A percentile compares a stretch with the other conserved stretches of the same genome.
phyloP scores from a whole-genome alignment of 257 asterid genomes.

The Jasminum sambac region DNA sequence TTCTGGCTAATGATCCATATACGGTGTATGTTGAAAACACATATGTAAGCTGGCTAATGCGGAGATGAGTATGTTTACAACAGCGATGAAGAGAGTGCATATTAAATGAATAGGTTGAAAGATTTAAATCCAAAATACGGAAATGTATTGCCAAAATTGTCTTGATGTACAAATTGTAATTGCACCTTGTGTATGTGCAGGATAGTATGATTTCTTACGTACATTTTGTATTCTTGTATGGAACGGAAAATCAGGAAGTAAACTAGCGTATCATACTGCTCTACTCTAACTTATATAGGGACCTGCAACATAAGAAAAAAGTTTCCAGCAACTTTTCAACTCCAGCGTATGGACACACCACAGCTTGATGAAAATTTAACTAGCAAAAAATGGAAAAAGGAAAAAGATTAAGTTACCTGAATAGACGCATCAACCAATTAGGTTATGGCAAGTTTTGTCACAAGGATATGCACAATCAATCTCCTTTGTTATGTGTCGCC shows the following conservation, averaged over 20 bases:
- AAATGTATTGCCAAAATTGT: background rate
- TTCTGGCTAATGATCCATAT: too few relatives aligned
- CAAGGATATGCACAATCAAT: constrained; percentile 95
- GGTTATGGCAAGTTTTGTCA: constrained; percentile 66
- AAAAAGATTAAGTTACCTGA: constrained; percentile 1
- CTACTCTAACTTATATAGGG: background rate
- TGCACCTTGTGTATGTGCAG: background rate
- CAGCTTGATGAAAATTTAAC: background rate
- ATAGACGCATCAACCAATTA: constrained; percentile 36
- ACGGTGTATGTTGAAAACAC: too few relatives aligned
- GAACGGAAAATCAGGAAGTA: background rate
- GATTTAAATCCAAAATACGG: background rate
- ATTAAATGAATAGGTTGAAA: background rate
- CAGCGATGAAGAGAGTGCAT: background rate
- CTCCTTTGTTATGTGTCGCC: constrained; percentile 60
- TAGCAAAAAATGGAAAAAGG: background rate
- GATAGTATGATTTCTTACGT: background rate
- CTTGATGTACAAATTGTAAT: background rate
- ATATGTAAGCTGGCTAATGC: too few relatives aligned
- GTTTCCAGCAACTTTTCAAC: background rate
- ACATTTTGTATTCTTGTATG: background rate
- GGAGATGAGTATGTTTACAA: background rate
- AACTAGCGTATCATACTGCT: background rate
- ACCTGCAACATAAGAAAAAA: background rate
- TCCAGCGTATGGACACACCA: background rate